Base-by-base conservation (phyloP, 306 rosid genomes). In the Prinsepia uniflora region DNA sequence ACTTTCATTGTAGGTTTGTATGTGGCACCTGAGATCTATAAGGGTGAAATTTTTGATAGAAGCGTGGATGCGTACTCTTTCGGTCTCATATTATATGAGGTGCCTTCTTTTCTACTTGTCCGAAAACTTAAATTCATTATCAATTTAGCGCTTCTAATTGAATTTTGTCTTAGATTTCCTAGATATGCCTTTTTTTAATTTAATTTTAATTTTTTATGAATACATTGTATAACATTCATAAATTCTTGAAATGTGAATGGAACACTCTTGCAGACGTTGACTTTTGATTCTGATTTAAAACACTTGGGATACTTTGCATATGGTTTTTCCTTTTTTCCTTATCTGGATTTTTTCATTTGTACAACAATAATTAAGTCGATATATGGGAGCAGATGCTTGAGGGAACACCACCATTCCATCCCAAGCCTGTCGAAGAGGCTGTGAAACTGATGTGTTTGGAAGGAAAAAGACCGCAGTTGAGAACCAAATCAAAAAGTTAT, bases 1-100 rank as follows among this genome's bases (percentile, higher is more conserved):
- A 76, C 67, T 65, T 73, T 39, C 50, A 62, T 57, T 80, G 80
- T 70, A 95, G 99, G 83, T 84, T 81, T 85, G 69, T 95, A 95
- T 61, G 47, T 91, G 86, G 96, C 97, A 65, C 99, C 99, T 11
- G 99, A 95, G 80, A 75, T 87, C 77, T 91, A 85, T 91, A 89
- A 40, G 73, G 88, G 86, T 72, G 90, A 88, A 52, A 80, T 82
- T 67, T 95, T 95, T 76, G 91, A 82, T 76, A 91, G 92, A 84
- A 86, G 92, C 65, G 97, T 77, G 75, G 99, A 95, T 84, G 85
- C 86, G 7, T 95, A 86, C 80, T 88, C 97, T 71, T 95, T 91
- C 52, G 99, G 97, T 72, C 96, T 95, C 64, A 72, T 95, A 78
- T 46, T 95, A 71, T 89, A 87, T 24, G 99, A 95, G 99, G 99